Conservation (phyloP, 192 early-diverging fungal species). For the Coemansia furcata region DNA sequence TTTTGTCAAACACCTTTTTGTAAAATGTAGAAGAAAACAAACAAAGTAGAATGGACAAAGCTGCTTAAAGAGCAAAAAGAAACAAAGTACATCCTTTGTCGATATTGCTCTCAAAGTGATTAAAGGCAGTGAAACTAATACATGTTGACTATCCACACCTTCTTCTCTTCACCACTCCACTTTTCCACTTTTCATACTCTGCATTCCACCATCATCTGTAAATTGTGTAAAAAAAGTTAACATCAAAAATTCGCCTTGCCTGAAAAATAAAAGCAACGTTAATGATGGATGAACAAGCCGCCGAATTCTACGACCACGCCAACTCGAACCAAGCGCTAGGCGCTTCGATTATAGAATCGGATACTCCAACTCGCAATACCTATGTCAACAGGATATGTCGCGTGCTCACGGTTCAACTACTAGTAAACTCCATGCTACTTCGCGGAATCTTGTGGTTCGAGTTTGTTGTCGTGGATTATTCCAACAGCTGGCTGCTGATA, state of each 20-base stretch:
- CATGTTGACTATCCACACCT: background rate
- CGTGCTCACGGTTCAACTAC: background rate
- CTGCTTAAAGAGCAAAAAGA: background rate
- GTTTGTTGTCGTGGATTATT: background rate
- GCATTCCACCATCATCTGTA: background rate
- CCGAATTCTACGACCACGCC: constrained; percentile 1
- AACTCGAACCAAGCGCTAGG: background rate
- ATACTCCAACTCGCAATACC: background rate
- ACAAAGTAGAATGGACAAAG: background rate
- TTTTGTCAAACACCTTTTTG: background rate
- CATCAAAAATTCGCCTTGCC: background rate
- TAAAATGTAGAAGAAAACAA: background rate
- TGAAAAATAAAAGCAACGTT: background rate
- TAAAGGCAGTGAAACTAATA: background rate
- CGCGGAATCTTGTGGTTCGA: background rate
- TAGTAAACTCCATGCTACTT: background rate
- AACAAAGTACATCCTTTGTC: background rate
- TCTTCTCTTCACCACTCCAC: background rate
- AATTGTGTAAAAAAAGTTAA: background rate
- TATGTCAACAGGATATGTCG: background rate
- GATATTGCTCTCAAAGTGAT: background rate
- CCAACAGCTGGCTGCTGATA: constrained; percentile 4
- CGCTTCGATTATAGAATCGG: background rate
- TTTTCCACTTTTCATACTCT: background rate
- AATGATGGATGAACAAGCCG: constrained; percentile 3